Base-by-base conservation (phyloP, 768 basidiomycete species). In the Suillus placidus region DNA sequence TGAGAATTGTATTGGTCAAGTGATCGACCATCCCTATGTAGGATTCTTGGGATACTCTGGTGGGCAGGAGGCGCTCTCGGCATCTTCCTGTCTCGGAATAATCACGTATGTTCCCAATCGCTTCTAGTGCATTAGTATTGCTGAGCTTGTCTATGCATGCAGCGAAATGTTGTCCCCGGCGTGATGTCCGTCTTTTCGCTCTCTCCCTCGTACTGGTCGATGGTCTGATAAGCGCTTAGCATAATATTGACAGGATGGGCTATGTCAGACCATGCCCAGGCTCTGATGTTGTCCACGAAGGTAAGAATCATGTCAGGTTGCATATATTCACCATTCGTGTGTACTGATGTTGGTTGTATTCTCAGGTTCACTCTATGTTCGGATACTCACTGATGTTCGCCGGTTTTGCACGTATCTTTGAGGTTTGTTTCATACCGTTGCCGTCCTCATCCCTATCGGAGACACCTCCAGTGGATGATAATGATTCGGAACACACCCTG, bases 161-260 rank as follows among this genome's bases (percentile, higher is more conserved):
- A 92, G 86, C 87, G 93, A 60, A 91, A 87, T 64, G 83, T 96
- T n/a, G 81, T 96, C 4, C 95, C 95, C 6, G 85, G 85, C 13
- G 62, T 95, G 37, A 92, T 95, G 93, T 95, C 65, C 71, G 87
- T 76, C 2, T 30, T 32, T 16, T 54, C 26, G 20, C 64, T 56
- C 54, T 35, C 37, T 60, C n/a, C n/a, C 5, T 34, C 20, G n/a
- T 35, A 34, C 12, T 20, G 9, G 26, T 62, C 23, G 26, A 23
- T 37, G 4, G 2, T 8, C 26, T 20, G n/a, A 66, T 26, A 38
- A 26, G 7, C 62, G 47, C 58, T 23, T 66, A 94, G 91, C 57
- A 90, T 96, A 68, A 88, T 94, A 65, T 81, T 97, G 65, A 97
- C 96, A 0, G 96, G 96, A 7, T 97, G 92, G 89, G 95, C 90